phyloP scores from a whole-genome alignment of 176 grass and related monocot species.

The Saccharum officinarum region DNA sequence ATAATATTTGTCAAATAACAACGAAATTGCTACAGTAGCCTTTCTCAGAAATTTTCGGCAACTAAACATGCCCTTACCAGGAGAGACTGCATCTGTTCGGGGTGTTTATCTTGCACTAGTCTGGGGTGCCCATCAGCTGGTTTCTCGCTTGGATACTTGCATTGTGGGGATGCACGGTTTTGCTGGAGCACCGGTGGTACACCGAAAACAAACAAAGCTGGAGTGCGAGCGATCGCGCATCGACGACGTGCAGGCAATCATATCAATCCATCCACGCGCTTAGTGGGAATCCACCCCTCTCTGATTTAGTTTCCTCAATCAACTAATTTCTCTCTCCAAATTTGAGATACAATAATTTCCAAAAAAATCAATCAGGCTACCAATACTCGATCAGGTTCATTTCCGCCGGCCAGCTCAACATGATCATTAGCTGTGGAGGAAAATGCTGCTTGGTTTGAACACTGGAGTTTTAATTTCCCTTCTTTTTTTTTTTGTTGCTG shows the following conservation, averaged over 20 bases:
- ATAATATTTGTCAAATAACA: too few relatives aligned
- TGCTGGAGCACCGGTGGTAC: background rate
- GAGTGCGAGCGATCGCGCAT: background rate
- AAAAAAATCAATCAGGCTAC: background rate
- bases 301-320: background rate
- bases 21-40: too few relatives aligned
- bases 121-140: too few relatives aligned
- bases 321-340: background rate
- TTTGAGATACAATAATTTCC: background rate
- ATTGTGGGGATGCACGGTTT: background rate
- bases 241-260: background rate
- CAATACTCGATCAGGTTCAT: background rate
- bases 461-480: too few relatives aligned
- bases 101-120: too few relatives aligned
- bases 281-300: slow-evolving; percentile 8
- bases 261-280: background rate
- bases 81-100: too few relatives aligned
- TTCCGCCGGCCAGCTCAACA: background rate
- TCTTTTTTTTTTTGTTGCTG: too few relatives aligned
- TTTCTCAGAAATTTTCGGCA: too few relatives aligned
- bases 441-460: too few relatives aligned
- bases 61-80: too few relatives aligned
- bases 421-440: background rate
- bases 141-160: too few relatives aligned
- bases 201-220: background rate